Conservation (phyloP, 768 basidiomycete genomes). For the Collybiopsis luxurians region DNA sequence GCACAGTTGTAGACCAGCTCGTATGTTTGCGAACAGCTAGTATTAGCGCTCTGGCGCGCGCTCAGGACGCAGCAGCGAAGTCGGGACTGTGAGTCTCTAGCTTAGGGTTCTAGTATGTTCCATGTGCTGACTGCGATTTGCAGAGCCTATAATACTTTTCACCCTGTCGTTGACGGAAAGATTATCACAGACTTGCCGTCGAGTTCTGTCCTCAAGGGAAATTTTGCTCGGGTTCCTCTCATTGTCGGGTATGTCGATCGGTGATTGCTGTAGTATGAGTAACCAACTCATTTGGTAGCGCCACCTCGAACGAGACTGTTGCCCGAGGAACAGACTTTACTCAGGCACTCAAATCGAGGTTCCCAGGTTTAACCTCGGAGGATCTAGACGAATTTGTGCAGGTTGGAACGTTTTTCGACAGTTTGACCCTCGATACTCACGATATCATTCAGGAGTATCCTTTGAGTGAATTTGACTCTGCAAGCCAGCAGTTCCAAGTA, state of each 20-base stretch:
- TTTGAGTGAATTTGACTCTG: constrained; percentile 38
- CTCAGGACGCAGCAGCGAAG: constrained; percentile 47
- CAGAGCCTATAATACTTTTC: constrained; percentile 45
- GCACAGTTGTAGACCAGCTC: constrained; percentile 32
- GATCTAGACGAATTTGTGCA: constrained; percentile 37
- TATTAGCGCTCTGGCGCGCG: constrained; percentile 48
- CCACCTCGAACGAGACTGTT: constrained; percentile 61
- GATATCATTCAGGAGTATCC: constrained; percentile 49
- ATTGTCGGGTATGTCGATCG: constrained; percentile 57
- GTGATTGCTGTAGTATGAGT: too few relatives aligned
- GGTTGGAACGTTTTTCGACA: too few relatives aligned
- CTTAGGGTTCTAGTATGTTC: too few relatives aligned
- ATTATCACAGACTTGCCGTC: constrained; percentile 52
- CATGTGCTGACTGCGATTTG: too few relatives aligned
- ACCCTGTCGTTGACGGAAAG: constrained; percentile 54
- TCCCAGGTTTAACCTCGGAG: constrained; percentile 39
- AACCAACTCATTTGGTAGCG: too few relatives aligned
- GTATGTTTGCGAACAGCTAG: constrained; percentile 48
- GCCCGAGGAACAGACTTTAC: constrained; percentile 37
- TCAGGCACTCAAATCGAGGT: constrained; percentile 35
- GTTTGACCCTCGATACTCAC: too few relatives aligned
- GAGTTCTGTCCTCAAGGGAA: constrained; percentile 37
- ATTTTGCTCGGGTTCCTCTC: constrained; percentile 49
- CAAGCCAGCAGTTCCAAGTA: constrained; percentile 38
- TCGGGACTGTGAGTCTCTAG: constrained; percentile 46